These are phyloP conservation scores for Coccomyxa sp. DNA, from an alignment of 139 green algal genomes.

Conservation along the genomic window DNA sequence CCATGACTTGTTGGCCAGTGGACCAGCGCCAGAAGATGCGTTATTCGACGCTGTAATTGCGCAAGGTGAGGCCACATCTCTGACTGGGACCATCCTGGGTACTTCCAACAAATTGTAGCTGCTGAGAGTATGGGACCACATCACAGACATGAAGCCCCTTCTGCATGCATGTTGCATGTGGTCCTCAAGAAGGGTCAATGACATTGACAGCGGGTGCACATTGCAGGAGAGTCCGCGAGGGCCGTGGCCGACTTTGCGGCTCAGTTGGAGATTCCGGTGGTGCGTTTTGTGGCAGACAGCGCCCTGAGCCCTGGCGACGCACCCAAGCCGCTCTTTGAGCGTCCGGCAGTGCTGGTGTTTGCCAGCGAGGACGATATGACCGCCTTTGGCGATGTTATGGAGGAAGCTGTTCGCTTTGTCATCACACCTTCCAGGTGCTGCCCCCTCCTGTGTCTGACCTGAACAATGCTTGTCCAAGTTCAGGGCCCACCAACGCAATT, in stretches of 20 bases:
- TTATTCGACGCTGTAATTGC: neutral
- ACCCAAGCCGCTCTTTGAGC: neutral
- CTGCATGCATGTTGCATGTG: neutral
- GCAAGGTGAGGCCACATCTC: neutral
- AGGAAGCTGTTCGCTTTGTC: neutral
- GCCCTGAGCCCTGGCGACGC: neutral
- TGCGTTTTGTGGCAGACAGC: neutral
- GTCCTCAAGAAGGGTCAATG: neutral
- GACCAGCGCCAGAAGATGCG: neutral
- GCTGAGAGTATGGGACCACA: neutral
- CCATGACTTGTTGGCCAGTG: neutral
- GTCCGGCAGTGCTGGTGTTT: slow-evolving; percentile 1
- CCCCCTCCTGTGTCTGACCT: neutral
- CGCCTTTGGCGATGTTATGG: neutral
- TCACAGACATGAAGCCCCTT: neutral
- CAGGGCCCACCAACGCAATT: neutral
- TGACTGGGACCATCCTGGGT: neutral
- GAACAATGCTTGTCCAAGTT: neutral
- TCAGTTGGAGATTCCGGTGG: neutral
- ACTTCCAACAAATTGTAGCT: neutral
- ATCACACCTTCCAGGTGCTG: neutral
- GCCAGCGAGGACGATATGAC: neutral
- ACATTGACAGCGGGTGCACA: neutral
- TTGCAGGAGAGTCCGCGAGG: neutral
- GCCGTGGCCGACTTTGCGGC: slow-evolving; percentile 8